Evolutionary conservation across 495 filamentous ascomycete genomes (phyloP), one percentile per base, ranked within the genome.

Genomic region (Cercophora samala): DNA sequence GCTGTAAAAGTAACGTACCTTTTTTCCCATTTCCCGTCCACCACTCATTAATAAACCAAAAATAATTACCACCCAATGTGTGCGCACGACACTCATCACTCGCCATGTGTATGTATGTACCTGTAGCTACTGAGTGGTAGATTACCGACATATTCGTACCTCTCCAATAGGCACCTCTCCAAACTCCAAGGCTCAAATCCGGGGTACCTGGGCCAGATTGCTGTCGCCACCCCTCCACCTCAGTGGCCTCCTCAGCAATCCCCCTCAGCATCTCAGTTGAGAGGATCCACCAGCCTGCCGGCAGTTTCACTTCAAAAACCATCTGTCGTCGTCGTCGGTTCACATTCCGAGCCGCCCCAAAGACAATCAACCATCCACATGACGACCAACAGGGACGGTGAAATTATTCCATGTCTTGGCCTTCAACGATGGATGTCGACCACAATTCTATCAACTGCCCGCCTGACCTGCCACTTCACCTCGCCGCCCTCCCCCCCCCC

Each of bases 271-370:
- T 46, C 37, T 46, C 37, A 46, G 37, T 46, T 46, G 37, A 46
- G 37, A 46, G 58, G 22, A 29, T 25, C 58, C 22, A 60, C 22
- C n/a, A 24, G n/a, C 54, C 19, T 56, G 58, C 26, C 58, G 58
- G 58, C 58, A 60, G 58, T 60, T 60, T 60, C 58, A 60, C 23
- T 8, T 29, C 24, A 18, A 29, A 18, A 18, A 18, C 6, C 4
- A 60, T 60, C 58, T 25, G n/a, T n/a, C n/a, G 19, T 58, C 23
- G 56, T 62, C 51, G 21, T 70, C 71, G 64, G 68, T 24, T 73
- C 58, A 42, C 62, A 53, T 70, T 64, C 71, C 71, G 71, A 73
- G 68, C 71, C 71, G 68, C 60, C 66, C 54, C 60, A 52, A 25
- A 17, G 15, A 13, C 37, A 46, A 46, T 17, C 37, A 46, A 46